These are phyloP conservation scores for Coniochaeta ligniaria DNA, from an alignment of 2,329 filamentous ascomycete genomes.

Conservation along the genomic window DNA sequence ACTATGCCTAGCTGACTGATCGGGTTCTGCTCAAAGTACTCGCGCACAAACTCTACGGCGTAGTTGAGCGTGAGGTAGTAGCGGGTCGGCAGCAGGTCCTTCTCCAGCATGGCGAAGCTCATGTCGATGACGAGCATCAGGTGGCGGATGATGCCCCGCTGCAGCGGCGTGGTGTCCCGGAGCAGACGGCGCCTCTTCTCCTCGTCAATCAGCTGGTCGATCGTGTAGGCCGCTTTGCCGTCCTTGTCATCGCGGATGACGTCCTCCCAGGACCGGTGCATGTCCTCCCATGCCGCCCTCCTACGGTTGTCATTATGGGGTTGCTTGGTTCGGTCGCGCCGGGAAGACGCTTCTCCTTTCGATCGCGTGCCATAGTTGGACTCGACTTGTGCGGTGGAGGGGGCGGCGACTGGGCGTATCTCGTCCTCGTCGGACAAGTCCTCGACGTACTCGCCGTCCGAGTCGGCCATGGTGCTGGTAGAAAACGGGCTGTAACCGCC, in stretches of 20 bases:
- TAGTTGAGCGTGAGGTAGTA: conserved; percentile 78
- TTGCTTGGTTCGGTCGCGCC: conserved; percentile 12
- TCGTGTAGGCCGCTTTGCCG: conserved; percentile 48
- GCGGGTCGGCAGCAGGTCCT: conserved; percentile 84
- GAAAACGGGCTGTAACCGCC: not conserved
- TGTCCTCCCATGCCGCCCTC: conserved; percentile 58
- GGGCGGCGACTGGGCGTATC: not conserved
- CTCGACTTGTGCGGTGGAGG: conserved; percentile 12
- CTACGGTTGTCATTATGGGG: conserved; percentile 15
- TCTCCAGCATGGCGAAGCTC: conserved; percentile 89
- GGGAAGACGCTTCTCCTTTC: conserved; percentile 9
- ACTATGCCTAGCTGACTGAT: conserved; percentile 92
- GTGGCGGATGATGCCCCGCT: conserved; percentile 96
- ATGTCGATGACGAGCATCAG: conserved; percentile 86
- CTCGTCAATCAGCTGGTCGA: conserved; percentile 71
- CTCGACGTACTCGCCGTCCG: conserved; percentile 63
- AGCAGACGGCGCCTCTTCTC: conserved; percentile 75
- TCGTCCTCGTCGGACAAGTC: conserved; percentile 57
- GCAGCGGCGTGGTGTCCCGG: conserved; percentile 89
- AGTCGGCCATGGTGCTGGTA: conserved; percentile 54
- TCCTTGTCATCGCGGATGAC: conserved; percentile 75
- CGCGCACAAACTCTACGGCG: conserved; percentile 79
- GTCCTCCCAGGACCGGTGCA: conserved; percentile 63
- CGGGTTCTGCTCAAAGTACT: conserved; percentile 98
- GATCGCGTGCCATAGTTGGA: conserved; percentile 20